A percentile compares a stretch with the other conserved stretches of the same genome.
These are phyloP conservation scores for Uronychia binucleata DNA, from an alignment of 73 alveolate genomes.

Conservation along the genomic window DNA sequence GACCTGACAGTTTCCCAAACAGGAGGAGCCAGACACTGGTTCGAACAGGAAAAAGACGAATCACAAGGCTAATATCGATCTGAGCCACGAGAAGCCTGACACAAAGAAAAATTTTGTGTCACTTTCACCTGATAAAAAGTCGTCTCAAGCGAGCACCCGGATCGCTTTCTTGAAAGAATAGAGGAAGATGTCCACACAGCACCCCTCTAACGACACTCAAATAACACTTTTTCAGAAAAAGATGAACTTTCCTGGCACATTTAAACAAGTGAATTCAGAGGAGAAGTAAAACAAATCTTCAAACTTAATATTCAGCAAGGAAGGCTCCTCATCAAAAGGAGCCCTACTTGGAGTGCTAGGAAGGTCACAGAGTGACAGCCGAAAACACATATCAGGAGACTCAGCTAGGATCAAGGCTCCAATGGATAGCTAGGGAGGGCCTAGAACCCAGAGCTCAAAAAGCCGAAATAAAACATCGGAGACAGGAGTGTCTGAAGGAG, in stretches of 20 bases:
- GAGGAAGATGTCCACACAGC: neutral
- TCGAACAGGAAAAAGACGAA: neutral
- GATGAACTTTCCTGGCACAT: too few species aligned
- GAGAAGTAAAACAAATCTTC: too few species aligned
- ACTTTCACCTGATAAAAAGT: neutral
- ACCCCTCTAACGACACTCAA: neutral
- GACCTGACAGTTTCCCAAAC: neutral
- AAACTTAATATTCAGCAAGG: too few species aligned
- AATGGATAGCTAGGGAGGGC: neutral
- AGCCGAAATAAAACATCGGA: neutral
- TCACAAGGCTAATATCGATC: neutral
- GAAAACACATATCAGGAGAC: neutral
- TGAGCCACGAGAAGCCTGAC: neutral
- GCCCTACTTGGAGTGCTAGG: too few species aligned
- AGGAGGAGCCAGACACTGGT: neutral
- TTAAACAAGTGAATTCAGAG: too few species aligned
- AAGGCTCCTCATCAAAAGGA: too few species aligned
- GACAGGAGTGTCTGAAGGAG: neutral
- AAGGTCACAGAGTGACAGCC: neutral
- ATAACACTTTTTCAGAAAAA: neutral
- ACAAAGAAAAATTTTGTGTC: neutral
- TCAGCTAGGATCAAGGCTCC: neutral
- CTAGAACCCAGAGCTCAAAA: neutral
- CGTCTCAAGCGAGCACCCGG: neutral
- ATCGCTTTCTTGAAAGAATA: neutral